phyloP scores from a whole-genome alignment of 1,284 basidiomycete species.

The Vanrija pseudolonga region DNA sequence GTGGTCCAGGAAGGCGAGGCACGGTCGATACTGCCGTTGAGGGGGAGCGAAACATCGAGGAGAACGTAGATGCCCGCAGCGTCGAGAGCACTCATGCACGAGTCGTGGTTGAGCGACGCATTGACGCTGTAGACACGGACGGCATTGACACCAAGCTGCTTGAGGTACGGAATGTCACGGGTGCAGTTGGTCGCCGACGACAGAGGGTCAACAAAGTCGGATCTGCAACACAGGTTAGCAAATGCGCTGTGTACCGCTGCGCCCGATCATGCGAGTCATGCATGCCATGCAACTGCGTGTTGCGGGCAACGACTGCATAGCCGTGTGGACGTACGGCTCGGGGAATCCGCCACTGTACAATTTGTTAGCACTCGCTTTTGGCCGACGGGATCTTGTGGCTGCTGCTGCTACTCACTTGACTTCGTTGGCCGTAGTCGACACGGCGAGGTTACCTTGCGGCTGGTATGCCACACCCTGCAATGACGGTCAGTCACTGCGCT shows the following conservation, averaged over 20 bases:
- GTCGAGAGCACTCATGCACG: constrained; percentile 74
- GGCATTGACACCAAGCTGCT: constrained; percentile 56
- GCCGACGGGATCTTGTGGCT: too few species aligned
- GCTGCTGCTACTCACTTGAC: constrained; percentile 30
- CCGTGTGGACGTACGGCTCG: constrained; percentile 57
- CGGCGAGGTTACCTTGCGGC: constrained; percentile 62
- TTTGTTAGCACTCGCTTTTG: not conserved
- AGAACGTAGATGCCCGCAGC: constrained; percentile 82
- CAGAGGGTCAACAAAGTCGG: constrained; percentile 60
- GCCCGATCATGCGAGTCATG: not conserved
- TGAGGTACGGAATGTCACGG: constrained; percentile 73
- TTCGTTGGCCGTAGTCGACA: constrained; percentile 54
- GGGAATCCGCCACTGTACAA: constrained; percentile 58
- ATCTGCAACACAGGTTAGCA: too few species aligned
- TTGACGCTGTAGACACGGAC: constrained; percentile 83
- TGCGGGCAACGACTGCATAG: constrained; percentile 17
- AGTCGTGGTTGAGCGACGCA: constrained; percentile 73
- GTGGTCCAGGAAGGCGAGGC: constrained; percentile 73
- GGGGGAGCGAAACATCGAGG: constrained; percentile 78
- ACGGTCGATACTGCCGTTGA: constrained; percentile 83
- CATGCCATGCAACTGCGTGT: not conserved
- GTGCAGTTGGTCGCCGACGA: constrained; percentile 64
- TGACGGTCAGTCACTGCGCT: not conserved
- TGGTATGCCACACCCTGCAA: constrained; percentile 77
- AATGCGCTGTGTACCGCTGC: not conserved